These are phyloP conservation scores for Didymella arachidicola DNA, from an alignment of 2,329 filamentous ascomycete genomes.

Conservation along the genomic window DNA sequence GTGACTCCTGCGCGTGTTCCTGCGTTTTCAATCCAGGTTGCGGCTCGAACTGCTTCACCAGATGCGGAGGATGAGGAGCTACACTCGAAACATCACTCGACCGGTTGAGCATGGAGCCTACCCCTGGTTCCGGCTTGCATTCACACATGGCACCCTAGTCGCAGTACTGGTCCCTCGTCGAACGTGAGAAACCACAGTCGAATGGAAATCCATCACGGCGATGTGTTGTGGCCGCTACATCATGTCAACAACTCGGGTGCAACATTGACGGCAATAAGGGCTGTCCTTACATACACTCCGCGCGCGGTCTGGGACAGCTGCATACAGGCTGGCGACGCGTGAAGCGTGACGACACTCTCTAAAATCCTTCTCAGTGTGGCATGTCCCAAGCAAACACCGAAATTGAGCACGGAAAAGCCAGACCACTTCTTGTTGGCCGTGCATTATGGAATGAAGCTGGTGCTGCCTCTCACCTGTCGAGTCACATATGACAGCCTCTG, in stretches of 20 bases:
- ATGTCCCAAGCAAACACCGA: conserved; percentile 13
- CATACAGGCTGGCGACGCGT: conserved; percentile 21
- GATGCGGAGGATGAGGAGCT: conserved; percentile 13
- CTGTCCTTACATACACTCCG: conserved; percentile 39
- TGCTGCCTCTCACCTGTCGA: conserved; percentile 4
- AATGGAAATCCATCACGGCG: conserved; percentile 23
- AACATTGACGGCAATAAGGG: conserved; percentile 35
- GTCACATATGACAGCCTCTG: conserved; percentile 2
- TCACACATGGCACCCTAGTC: conserved; percentile 51
- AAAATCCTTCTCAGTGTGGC: conserved; percentile 11
- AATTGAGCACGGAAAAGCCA: conserved; percentile 16
- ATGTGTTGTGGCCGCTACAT: conserved; percentile 25
- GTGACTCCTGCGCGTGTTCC: conserved; percentile 4
- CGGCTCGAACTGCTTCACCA: conserved; percentile 19
- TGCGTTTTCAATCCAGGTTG: conserved; percentile 21
- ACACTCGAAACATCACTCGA: conserved; percentile 23
- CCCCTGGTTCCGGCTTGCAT: conserved; percentile 32
- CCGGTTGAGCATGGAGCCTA: conserved; percentile 23
- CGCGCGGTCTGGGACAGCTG: conserved; percentile 22
- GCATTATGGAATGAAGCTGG: not conserved
- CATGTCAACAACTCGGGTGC: conserved; percentile 39
- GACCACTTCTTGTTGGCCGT: conserved; percentile 4
- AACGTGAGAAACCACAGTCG: conserved; percentile 21
- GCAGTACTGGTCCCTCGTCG: conserved; percentile 27
- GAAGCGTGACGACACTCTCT: conserved; percentile 29